A percentile compares a stretch with the other conserved stretches of the same genome.
phyloP scores from a whole-genome alignment of 176 grass and related monocot genomes.

The Bolboschoenus planiculmis region DNA sequence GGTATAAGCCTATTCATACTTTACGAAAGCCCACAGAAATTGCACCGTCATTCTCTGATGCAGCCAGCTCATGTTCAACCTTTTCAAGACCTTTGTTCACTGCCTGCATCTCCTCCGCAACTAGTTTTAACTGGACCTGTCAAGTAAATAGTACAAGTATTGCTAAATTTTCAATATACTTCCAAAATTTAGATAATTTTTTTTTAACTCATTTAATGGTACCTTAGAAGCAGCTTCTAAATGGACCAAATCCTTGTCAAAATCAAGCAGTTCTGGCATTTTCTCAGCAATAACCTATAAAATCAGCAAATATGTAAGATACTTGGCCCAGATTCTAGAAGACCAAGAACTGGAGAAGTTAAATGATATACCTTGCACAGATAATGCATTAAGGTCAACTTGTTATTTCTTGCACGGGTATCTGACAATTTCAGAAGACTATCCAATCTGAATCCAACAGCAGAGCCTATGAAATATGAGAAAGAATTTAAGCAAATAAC shows the following conservation, averaged over 20 bases:
- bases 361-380: conserved; percentile 78
- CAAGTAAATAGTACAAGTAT: conserved; percentile 29
- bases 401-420: conserved; percentile 91
- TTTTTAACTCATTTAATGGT: neutral
- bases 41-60: conserved; percentile 66
- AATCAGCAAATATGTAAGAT: conserved; percentile 25
- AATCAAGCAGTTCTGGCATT: conserved; percentile 95
- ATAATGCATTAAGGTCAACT: conserved; percentile 99
- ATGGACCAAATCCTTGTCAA: conserved; percentile 94
- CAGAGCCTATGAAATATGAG: conserved; percentile 57
- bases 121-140: conserved; percentile 90
- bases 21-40: conserved; percentile 64
- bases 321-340: neutral
- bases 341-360: neutral
- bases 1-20: conserved; percentile 30
- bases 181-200: conserved; percentile 16
- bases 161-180: conserved; percentile 17
- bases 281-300: conserved; percentile 86
- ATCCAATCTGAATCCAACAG: conserved; percentile 92
- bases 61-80: conserved; percentile 84
- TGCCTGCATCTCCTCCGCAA: conserved; percentile 97
- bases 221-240: conserved; percentile 99
- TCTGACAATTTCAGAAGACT: conserved; percentile 96
- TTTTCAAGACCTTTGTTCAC: conserved; percentile 98
- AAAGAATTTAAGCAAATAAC: conserved; percentile 17